Evolutionary conservation across 2,329 filamentous ascomycete species (phyloP).

Genomic region (Cytospora paraplurivora): DNA sequence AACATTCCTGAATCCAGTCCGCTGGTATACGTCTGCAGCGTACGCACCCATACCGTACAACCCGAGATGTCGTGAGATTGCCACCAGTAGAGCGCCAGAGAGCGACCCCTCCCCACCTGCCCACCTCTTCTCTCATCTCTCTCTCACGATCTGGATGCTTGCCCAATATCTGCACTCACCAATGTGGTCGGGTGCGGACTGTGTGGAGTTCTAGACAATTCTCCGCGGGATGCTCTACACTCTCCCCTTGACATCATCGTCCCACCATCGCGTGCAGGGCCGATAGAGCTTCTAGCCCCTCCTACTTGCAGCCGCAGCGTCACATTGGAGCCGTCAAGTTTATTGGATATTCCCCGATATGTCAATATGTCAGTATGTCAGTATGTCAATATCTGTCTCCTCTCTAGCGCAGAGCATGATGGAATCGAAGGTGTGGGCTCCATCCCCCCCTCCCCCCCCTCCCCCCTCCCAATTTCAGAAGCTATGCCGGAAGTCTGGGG

Average conservation of each 20-base stretch:
- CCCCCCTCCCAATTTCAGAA: too few species aligned
- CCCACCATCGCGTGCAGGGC: not conserved
- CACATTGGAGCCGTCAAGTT: not conserved
- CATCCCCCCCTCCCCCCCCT: too few species aligned
- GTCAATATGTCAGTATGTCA: not conserved
- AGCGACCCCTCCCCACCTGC: not conserved
- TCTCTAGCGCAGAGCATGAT: not conserved
- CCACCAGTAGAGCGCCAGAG: not conserved
- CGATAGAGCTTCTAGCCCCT: not conserved
- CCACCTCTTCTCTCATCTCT: too few species aligned
- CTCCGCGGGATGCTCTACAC: not conserved
- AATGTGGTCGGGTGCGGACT: not conserved
- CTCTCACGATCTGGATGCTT: not conserved
- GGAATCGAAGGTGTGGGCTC: not conserved
- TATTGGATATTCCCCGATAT: not conserved
- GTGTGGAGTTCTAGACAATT: not conserved
- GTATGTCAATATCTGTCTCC: not conserved
- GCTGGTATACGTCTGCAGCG: not conserved
- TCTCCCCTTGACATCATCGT: slow-evolving; percentile 17
- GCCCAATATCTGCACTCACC: not conserved
- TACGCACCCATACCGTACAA: not conserved
- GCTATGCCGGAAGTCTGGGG: not conserved
- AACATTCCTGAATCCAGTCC: not conserved
- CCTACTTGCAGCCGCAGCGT: not conserved
- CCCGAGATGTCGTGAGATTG: not conserved